Base-by-base conservation (phyloP, 148 eudicot species). In the Arbutus unedo region DNA sequence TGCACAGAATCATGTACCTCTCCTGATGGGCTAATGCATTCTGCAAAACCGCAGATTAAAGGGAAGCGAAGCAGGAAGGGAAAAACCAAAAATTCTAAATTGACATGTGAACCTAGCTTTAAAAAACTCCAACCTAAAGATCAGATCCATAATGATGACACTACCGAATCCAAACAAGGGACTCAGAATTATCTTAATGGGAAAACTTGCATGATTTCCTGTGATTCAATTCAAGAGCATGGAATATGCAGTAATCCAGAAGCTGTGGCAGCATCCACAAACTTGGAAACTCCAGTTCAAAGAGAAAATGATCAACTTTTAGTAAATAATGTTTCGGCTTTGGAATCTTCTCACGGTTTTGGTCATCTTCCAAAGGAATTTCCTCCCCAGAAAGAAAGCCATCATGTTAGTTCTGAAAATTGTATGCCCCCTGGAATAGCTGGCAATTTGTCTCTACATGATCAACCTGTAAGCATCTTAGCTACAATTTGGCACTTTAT, bases 21-120 rank as follows among this genome's bases (percentile, higher is more conserved):
- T 78, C 89, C 91, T 73, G 90, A 93, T 81, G 60, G 85, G 80
- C 80, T 77, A 49, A n/a, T 87, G 73, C 60, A 81, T 66, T 76
- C 85, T 84, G 88, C 56, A 60, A 88, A 77, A 84, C 82, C 89
- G 82, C 84, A 43, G 56, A 84, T 86, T 31, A 90, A 88, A 74
- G 85, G 93, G 80, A 94, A 91, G 91, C 92, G 92, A 88, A 92
- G 88, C 80, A 91, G 90, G 88, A 89, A 77, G 80, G 72, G 45
- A 53, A 87, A 78, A 89, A 82, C 76, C 56, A 21, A 16, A 31
- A 84, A 73, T 80, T 74, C 55, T 79, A 87, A 82, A 41, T 74
- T 82, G 66, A 50, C 67, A 54, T 62, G 45, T 87, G 87, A 38
- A 79, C 73, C 47, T 71, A 53, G 60, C 68, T 75, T 59, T 43